Evolutionary conservation across 108 stramenopile genomes (phyloP).

Genomic region (Cylindrotheca fusiformis): DNA sequence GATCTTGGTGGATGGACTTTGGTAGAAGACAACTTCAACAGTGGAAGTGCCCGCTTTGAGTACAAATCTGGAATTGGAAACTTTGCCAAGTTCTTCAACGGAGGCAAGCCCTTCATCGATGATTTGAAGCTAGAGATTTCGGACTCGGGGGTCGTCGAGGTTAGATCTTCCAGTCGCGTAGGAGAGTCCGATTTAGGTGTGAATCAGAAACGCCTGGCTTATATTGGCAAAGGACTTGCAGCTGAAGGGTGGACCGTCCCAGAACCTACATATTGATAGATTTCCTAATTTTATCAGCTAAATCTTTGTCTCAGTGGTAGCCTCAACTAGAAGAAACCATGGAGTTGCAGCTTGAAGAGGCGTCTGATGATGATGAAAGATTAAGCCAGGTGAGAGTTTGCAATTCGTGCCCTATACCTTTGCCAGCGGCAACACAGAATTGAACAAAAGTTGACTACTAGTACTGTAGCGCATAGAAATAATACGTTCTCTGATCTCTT

Average conservation of each 20-base stretch:
- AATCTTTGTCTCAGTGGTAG: no score
- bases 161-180: constrained; percentile 62
- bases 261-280: constrained; percentile 28
- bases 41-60: constrained; percentile 54
- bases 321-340: no score
- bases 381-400: no score
- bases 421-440: no score
- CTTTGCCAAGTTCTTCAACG: constrained; percentile 85
- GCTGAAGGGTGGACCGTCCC: constrained; percentile 34
- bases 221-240: constrained; percentile 11
- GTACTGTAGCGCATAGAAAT: no score
- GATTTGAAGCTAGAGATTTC: constrained; percentile 67
- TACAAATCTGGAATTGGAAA: constrained; percentile 74
- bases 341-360: no score
- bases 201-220: constrained; percentile 64
- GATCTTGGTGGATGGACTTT: constrained; percentile 75
- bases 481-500: no score
- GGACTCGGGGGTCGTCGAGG: constrained; percentile 49
- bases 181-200: constrained; percentile 87
- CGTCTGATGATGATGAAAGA: no score
- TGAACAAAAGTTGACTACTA: no score
- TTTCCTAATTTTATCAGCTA: not conserved
- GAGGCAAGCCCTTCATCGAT: constrained; percentile 85
- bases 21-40: constrained; percentile 47
- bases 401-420: no score